Evolutionary conservation across 1,139 yeast species (phyloP), one percentile per base, ranked within the genome.

Genomic region (Nakaseomyces uthaithaninus): DNA sequence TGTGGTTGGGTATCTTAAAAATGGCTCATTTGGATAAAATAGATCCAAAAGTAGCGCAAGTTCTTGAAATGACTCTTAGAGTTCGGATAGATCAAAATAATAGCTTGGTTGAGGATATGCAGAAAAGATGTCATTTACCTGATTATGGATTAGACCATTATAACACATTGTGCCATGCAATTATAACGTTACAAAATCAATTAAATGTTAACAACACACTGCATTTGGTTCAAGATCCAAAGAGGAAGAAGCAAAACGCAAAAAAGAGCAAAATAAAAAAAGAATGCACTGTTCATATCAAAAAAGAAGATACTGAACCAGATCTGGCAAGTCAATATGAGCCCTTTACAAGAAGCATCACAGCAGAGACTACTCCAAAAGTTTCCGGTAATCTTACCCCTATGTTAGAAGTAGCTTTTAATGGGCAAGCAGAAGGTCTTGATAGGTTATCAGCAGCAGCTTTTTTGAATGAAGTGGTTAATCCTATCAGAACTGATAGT

Each of bases 1-100:
- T 58, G 18, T 44, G 57, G 47, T 45, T 45, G 23, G 47, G 48
- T 16, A 50, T 57, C 9, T 43, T 44, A 18, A 45, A 47, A 40
- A 37, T 54, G 28, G 41, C 47, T 12, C 43, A 48, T n/a, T 27
- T 40, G 2, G 42, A 40, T 10, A 39, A 42, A n/a, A 19, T 46
- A 16, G 44, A 50, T 27, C 45, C 51, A 14, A 42, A 42, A 23
- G 36, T 46, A n/a, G 40, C 45, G 4, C 45, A 49, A 40, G 44
- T 46, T 11, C 42, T 54, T 23, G 46, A 45, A 33, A 46, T 47
- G 44, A 45, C 52, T 4, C 43, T 52, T 22, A 44, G 51, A 30
- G 36, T 47, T n/a, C 45, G 45, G 16, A 38, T 51, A 7, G 45
- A 45, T 26, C 41, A 47, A 18, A 37, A 43, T 15, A 34, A 37